Percentiles rank a stretch among this genome's conserved stretches.
Conservation (phyloP, 768 basidiomycete genomes). For the Multifurca ochricompacta region DNA sequence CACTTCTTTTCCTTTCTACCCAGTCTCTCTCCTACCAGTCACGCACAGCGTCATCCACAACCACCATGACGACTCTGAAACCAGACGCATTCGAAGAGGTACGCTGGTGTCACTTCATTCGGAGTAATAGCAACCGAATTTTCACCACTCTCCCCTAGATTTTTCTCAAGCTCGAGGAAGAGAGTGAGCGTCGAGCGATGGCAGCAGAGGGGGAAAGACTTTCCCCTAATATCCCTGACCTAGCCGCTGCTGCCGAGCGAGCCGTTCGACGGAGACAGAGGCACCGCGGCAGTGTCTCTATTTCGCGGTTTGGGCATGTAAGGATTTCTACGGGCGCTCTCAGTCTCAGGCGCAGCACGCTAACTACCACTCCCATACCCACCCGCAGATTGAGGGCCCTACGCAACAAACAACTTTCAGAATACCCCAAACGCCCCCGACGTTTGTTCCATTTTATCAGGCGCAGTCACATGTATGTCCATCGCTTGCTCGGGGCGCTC, state of each 20-base stretch:
- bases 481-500: background rate
- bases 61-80: slow-evolving; percentile 6
- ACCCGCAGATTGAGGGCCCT: slow-evolving; percentile 4
- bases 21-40: background rate
- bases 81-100: slow-evolving; percentile 22
- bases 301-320: slow-evolving; percentile 57
- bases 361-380: background rate
- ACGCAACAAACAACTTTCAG: slow-evolving; percentile 7
- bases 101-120: background rate
- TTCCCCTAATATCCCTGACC: slow-evolving; percentile 3
- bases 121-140: background rate
- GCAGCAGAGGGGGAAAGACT: slow-evolving; percentile 25
- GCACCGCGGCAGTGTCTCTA: slow-evolving; percentile 45
- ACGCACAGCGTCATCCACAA: background rate
- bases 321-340: slow-evolving; percentile 11
- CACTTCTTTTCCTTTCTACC: slow-evolving; percentile 1
- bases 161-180: slow-evolving; percentile 50
- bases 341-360: background rate
- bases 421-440: slow-evolving; percentile 20
- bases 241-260: slow-evolving; percentile 8
- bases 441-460: slow-evolving; percentile 25
- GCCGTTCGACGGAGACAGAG: slow-evolving; percentile 24
- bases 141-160: slow-evolving; percentile 32
- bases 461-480: slow-evolving; percentile 20
- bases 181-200: slow-evolving; percentile 43